Conservation (phyloP, 768 basidiomycete species). For the Rubroboletus satanas region DNA sequence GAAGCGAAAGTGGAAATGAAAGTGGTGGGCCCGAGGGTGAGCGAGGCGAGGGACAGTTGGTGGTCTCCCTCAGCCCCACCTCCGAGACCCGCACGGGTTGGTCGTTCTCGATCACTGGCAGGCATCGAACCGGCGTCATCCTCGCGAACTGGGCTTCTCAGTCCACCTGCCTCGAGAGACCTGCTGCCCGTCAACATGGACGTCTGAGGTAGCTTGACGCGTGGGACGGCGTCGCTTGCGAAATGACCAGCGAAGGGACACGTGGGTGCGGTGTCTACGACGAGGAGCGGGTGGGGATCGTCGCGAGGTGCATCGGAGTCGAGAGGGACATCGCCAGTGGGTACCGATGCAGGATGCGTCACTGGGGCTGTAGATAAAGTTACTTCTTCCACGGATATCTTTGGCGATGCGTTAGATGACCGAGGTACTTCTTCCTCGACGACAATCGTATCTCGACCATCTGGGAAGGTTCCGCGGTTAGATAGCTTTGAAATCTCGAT, state of each 20-base stretch:
- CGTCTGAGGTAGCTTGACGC: constrained; percentile 16
- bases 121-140: background rate
- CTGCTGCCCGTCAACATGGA: constrained; percentile 28
- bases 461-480: background rate
- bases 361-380: background rate
- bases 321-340: background rate
- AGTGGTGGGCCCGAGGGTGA: constrained; percentile 16
- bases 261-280: constrained; percentile 41
- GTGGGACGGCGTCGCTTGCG: constrained; percentile 18
- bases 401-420: no score
- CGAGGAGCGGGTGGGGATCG: constrained; percentile 17
- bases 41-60: no score
- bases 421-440: background rate
- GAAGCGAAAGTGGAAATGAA: constrained; percentile 5
- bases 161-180: background rate
- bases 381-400: background rate
- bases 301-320: background rate
- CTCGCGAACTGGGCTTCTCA: constrained; percentile 10
- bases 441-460: background rate
- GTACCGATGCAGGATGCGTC: background rate
- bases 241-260: background rate
- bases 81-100: background rate
- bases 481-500: constrained; percentile 8
- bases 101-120: background rate
- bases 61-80: background rate